phyloP scores from a whole-genome alignment of 2,329 filamentous ascomycete genomes.

The Plectosphaerella plurivora region DNA sequence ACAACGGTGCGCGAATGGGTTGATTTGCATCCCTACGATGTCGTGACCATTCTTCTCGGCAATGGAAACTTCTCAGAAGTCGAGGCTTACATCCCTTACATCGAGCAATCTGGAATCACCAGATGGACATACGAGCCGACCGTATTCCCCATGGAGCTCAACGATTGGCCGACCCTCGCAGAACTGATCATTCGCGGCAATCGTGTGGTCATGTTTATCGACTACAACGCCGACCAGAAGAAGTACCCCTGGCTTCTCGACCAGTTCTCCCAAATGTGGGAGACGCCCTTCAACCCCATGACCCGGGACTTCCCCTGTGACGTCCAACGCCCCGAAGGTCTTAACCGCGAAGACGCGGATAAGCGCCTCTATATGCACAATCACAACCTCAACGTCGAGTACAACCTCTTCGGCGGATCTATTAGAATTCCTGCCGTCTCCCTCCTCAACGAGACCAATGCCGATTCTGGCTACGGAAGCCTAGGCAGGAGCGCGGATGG shows the following conservation, averaged over 20 bases:
- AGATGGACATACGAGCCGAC: slow-evolving; percentile 71
- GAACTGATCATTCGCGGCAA: slow-evolving; percentile 69
- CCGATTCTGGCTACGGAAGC: slow-evolving; percentile 58
- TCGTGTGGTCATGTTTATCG: slow-evolving; percentile 76
- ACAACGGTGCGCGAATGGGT: slow-evolving; percentile 69
- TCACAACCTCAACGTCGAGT: slow-evolving; percentile 82
- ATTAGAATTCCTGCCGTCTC: slow-evolving; percentile 70
- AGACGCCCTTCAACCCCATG: slow-evolving; percentile 77
- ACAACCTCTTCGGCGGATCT: slow-evolving; percentile 59
- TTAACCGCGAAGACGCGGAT: slow-evolving; percentile 47
- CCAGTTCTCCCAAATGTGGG: slow-evolving; percentile 85
- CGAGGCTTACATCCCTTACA: slow-evolving; percentile 61
- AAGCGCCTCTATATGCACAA: slow-evolving; percentile 77
- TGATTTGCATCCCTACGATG: slow-evolving; percentile 72
- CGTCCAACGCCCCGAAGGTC: slow-evolving; percentile 68
- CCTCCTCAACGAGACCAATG: slow-evolving; percentile 69
- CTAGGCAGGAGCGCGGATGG: slow-evolving; percentile 60
- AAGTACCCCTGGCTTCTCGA: slow-evolving; percentile 80
- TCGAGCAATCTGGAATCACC: slow-evolving; percentile 67
- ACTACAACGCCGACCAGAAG: slow-evolving; percentile 78
- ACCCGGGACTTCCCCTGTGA: slow-evolving; percentile 69
- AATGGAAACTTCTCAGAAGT: slow-evolving; percentile 72
- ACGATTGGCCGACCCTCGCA: slow-evolving; percentile 80
- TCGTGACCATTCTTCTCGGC: slow-evolving; percentile 80
- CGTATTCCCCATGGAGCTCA: slow-evolving; percentile 62